A percentile compares a stretch with the other conserved stretches of the same genome.
Conservation (phyloP, 768 basidiomycete genomes). For the Lactarius akahatsu region DNA sequence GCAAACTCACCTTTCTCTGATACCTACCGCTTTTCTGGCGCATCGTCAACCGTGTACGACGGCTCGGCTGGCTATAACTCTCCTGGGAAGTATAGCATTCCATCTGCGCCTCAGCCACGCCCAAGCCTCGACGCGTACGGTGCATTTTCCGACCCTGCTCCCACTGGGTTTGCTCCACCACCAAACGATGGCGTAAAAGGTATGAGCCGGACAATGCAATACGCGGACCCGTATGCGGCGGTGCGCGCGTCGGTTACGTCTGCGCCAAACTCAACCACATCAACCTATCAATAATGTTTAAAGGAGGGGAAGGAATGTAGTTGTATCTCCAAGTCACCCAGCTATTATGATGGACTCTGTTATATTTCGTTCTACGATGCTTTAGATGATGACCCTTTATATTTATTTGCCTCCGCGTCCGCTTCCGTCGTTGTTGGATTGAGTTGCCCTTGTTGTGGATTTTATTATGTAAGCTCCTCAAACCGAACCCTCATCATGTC, state of each 20-base stretch:
- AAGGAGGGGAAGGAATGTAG: conserved; percentile 9
- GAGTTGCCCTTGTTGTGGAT: conserved; percentile 9
- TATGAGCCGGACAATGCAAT: conserved; percentile 90
- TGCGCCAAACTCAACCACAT: conserved; percentile 4
- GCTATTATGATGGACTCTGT: conserved; percentile 8
- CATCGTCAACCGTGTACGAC: conserved; percentile 36
- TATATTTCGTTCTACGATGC: conserved; percentile 9
- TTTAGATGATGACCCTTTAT: conserved; percentile 1
- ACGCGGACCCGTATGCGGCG: conserved; percentile 82
- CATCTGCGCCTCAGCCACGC: conserved; percentile 40
- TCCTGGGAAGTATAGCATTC: conserved; percentile 35
- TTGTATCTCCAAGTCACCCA: conserved; percentile 19
- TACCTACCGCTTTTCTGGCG: conserved; percentile 47
- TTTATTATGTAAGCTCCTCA: conserved; percentile 24
- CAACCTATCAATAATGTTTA: conserved; percentile 23
- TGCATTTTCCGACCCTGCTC: conserved; percentile 86
- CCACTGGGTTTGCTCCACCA: conserved; percentile 60
- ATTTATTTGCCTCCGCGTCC: conserved; percentile 4
- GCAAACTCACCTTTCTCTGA: conserved; percentile 53
- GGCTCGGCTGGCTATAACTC: conserved; percentile 32
- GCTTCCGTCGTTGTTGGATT: background rate
- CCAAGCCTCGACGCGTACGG: conserved; percentile 87
- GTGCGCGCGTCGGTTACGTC: conserved; percentile 51
- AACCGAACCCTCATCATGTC: conserved; percentile 16
- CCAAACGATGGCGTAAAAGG: conserved; percentile 46